A percentile compares a stretch with the other conserved stretches of the same genome.
phyloP scores from a whole-genome alignment of 352 stramenopile species.

The Phytopythium boreale region DNA sequence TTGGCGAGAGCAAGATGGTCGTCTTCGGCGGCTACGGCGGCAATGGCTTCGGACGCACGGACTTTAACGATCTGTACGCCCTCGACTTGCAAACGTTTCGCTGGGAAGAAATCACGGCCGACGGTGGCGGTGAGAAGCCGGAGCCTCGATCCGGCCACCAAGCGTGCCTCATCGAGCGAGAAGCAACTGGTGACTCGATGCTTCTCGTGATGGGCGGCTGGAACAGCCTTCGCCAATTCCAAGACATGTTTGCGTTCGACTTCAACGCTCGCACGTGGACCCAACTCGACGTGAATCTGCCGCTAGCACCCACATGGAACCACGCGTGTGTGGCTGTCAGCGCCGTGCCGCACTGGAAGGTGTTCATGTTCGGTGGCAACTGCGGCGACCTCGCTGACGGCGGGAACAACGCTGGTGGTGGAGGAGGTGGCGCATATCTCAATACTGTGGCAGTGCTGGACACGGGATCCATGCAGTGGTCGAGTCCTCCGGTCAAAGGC shows the following conservation, averaged over 20 bases:
- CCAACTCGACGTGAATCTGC: conserved; percentile 43
- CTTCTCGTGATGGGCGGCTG: conserved; percentile 95
- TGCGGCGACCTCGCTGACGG: conserved; percentile 91
- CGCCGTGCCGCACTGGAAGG: conserved; percentile 96
- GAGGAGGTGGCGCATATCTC: conserved; percentile 46
- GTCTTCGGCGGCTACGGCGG: conserved; percentile 97
- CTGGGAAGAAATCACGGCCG: conserved; percentile 86
- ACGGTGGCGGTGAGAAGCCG: conserved; percentile 80
- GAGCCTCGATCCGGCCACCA: conserved; percentile 93
- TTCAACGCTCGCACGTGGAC: conserved; percentile 86
- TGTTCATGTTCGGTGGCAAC: conserved; percentile 97
- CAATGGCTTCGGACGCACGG: conserved; percentile 90
- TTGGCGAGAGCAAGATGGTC: conserved; percentile 86
- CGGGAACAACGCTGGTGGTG: conserved; percentile 70
- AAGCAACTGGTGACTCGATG: conserved; percentile 32
- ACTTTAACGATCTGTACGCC: conserved; percentile 95
- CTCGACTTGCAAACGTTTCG: conserved; percentile 90
- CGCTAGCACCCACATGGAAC: conserved; percentile 89
- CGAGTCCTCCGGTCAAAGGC: conserved; percentile 59
- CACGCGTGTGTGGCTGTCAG: conserved; percentile 92
- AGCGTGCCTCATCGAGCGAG: conserved; percentile 76
- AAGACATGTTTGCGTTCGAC: conserved; percentile 95
- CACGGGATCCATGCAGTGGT: conserved; percentile 83
- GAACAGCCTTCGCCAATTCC: conserved; percentile 95
- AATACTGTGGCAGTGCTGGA: conserved; percentile 92